Base-by-base conservation (phyloP, 257 asterid genomes). In the Apocynum venetum region DNA sequence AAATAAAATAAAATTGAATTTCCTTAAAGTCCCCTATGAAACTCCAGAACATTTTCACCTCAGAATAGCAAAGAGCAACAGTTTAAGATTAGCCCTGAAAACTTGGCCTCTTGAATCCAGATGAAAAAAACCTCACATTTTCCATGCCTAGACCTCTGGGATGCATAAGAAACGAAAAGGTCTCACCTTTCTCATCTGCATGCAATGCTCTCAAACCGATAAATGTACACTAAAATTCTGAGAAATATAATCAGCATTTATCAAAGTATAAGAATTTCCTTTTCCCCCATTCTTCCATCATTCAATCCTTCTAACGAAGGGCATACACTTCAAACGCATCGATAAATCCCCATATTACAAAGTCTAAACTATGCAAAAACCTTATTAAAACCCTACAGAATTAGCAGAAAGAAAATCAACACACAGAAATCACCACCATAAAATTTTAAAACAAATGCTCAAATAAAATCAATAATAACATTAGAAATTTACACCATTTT, bases 301-400 rank as follows among this genome's bases (percentile, higher is more conserved):
- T 7, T 15, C 13, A 43, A 3, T n/a, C 68, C 20, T 68, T 2
- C 66, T 68, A 43, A 14, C 48, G 48, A 77, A 66, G 59, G 12
- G 53, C 2, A 68, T 46, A 25, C 31, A 25, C 31, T 25, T 25
- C 31, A 25, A 0, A 0, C 31, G 48, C 74, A 53, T 31, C 13
- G n/a, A 69, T 14, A 71, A 57, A 35, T 46, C 10, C 13, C 11
- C 35, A 7, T 12, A 77, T 20, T 4, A 71, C 17, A 76, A 36
- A 25, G 0, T 31, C 41, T 15, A 6, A 74, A 8, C 49, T 7
- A 11, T 44, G 38, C n/a, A 52, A 66, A 80, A 75, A 57, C 77
- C n/a, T 44, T 31, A 43, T 12, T 69, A 75, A 76, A 57, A 73
- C 75, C 78, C 75, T n/a, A 44, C 69, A 75, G 3, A 67, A 19